Evolutionary conservation across 768 basidiomycete genomes (phyloP).

Genomic region (Auriscalpium microsporum): DNA sequence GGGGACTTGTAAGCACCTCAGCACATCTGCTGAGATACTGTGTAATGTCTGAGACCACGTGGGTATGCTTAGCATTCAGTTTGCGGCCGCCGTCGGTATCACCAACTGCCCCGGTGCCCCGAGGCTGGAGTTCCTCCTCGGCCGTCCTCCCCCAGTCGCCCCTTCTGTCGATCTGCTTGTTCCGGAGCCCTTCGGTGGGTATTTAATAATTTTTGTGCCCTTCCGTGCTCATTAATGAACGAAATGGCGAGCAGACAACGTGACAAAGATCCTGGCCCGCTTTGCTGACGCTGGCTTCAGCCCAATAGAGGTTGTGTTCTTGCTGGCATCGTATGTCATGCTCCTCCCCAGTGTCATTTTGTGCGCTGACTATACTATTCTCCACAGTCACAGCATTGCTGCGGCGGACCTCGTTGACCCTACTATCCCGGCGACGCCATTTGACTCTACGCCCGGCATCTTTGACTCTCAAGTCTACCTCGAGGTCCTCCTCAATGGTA

Average conservation of each 20-base stretch:
- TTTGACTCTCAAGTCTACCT: slow-evolving; percentile 41
- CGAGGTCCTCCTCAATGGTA: slow-evolving; percentile 17
- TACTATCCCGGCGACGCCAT: slow-evolving; percentile 27
- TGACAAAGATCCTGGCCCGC: slow-evolving; percentile 20
- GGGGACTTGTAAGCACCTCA: slow-evolving; percentile 36
- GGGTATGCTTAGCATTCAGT: slow-evolving; percentile 21
- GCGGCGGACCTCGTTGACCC: slow-evolving; percentile 17
- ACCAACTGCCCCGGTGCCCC: slow-evolving; percentile 34
- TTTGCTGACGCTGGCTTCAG: slow-evolving; percentile 28
- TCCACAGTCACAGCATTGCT: slow-evolving; percentile 12
- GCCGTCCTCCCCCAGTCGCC: slow-evolving; percentile 24
- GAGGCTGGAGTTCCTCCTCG: slow-evolving; percentile 29
- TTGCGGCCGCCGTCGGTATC: slow-evolving; percentile 28
- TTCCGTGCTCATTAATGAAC: background rate
- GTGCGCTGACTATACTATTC: background rate
- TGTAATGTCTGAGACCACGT: background rate
- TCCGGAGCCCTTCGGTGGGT: slow-evolving; percentile 21
- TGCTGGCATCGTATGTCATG: slow-evolving; percentile 24
- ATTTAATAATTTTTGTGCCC: background rate
- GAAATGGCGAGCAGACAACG: slow-evolving; percentile 7
- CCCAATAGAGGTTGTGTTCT: slow-evolving; percentile 26
- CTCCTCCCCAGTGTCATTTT: slow-evolving; percentile 2
- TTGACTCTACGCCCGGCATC: slow-evolving; percentile 36
- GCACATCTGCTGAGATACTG: too few species aligned
- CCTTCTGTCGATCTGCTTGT: slow-evolving; percentile 24